Evolutionary conservation across 2,329 filamentous ascomycete genomes (phyloP).

Genomic region (Orbilia blumenaviensis): DNA sequence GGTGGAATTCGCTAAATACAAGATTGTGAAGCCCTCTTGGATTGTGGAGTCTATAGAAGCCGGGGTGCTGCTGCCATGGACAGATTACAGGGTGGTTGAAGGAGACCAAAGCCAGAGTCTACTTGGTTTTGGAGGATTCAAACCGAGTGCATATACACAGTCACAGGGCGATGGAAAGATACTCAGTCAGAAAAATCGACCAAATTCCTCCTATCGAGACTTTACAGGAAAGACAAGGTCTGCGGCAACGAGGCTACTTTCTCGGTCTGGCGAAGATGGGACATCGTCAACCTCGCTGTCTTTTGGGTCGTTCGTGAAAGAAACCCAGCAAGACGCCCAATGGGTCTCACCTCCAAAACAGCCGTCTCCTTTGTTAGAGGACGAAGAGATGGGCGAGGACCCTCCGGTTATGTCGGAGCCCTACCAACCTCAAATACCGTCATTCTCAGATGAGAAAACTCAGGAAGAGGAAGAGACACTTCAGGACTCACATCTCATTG

Average conservation of each 20-base stretch:
- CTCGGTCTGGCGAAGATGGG: slow-evolving; percentile 21
- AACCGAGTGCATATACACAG: slow-evolving; percentile 57
- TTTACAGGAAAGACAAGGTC: slow-evolving; percentile 70
- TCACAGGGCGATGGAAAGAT: slow-evolving; percentile 71
- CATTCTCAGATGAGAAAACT: background rate
- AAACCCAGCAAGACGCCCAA: slow-evolving; percentile 10
- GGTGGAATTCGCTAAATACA: slow-evolving; percentile 84
- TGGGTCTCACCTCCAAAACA: slow-evolving; percentile 5
- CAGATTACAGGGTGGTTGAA: slow-evolving; percentile 81
- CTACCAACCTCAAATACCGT: background rate
- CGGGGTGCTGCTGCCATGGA: slow-evolving; percentile 84
- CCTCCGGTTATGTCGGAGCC: background rate
- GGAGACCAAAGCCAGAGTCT: slow-evolving; percentile 85
- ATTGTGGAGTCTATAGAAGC: slow-evolving; percentile 86
- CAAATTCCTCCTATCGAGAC: slow-evolving; percentile 74
- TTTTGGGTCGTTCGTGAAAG: slow-evolving; percentile 7
- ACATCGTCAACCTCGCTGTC: slow-evolving; percentile 26
- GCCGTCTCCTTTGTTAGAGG: slow-evolving; percentile 22
- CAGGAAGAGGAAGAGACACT: slow-evolving; percentile 46
- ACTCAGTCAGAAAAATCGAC: slow-evolving; percentile 71
- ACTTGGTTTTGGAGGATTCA: slow-evolving; percentile 66
- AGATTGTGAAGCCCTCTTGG: slow-evolving; percentile 95
- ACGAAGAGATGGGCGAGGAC: slow-evolving; percentile 1
- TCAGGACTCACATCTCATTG: slow-evolving; percentile 36
- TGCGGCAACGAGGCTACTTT: slow-evolving; percentile 7